Base-by-base conservation (phyloP, 805 yeast species). In the Yamadazyma ubonensis region DNA sequence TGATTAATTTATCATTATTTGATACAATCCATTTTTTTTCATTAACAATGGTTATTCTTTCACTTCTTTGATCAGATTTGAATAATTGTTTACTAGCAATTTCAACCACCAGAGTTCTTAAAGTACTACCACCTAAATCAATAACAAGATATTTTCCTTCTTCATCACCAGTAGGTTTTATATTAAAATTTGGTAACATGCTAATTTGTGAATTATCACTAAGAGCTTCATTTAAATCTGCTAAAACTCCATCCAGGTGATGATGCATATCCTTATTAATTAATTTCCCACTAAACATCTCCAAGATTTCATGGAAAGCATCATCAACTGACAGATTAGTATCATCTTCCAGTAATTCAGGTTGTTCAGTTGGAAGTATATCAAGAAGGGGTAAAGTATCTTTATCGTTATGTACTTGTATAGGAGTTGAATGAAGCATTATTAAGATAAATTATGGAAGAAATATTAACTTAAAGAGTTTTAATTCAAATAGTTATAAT, bases 41-140 rank as follows among this genome's bases (percentile, higher is more conserved):
- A 11, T 45, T 46, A 12, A 64, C 52, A 26, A 61, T 48, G 18
- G 54, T 46, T 16, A 66, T 48, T 16, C 72, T 48, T 15, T 48
- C 39, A 4, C 49, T 29, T 36, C 61, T 49, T 22, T 29, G 17
- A 2, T 25, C 38, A 5, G 57, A 51, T 3, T 49, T 43, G 14
- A 19, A 19, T 2, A 11, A 16, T 12, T 10, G 15, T n/a, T 32
- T 21, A 21, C 27, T 5, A 11, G 35, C 35, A n/a, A 69, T 63
- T 15, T 53, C 41, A 8, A 69, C 57, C 22, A 67, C 63, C 2
- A 73, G 64, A 3, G 71, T 57, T 23, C 81, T 59, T 15, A 77
- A 54, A 1, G 81, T 77, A 1, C 78, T 71, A 2, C 83, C 83
- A 4, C 83, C 83, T 35, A 78, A 55, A 45, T 78, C 83, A n/a